phyloP scores from a whole-genome alignment of 2,329 filamentous ascomycete genomes.

The Basipetospora sp. region DNA sequence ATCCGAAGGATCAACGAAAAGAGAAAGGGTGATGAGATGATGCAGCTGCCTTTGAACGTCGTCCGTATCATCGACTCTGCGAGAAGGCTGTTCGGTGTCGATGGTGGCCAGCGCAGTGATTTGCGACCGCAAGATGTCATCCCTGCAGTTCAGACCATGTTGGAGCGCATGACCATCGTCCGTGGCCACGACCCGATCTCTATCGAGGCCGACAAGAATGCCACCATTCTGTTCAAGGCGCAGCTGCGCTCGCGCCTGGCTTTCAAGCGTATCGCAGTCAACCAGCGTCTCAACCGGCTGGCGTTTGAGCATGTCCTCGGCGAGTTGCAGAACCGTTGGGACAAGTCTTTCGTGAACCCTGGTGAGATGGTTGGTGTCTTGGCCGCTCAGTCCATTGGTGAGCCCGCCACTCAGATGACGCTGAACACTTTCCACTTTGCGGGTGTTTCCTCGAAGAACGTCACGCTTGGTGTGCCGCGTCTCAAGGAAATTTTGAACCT shows the following conservation, averaged over 20 bases:
- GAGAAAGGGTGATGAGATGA: constrained; percentile 65
- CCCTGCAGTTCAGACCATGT: constrained; percentile 57
- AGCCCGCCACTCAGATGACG: constrained; percentile 98
- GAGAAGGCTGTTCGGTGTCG: constrained; percentile 80
- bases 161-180: constrained; percentile 70
- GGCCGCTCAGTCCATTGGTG: constrained; percentile 94
- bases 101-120: constrained; percentile 72
- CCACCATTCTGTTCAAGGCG: constrained; percentile 84
- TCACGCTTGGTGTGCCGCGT: constrained; percentile 95
- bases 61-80: constrained; percentile 81
- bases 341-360: constrained; percentile 69
- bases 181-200: constrained; percentile 74
- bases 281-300: constrained; percentile 74
- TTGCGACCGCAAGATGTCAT: constrained; percentile 79
- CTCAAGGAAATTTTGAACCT: constrained; percentile 98
- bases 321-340: constrained; percentile 78
- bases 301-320: constrained; percentile 87
- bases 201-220: constrained; percentile 69
- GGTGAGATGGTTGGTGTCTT: constrained; percentile 98
- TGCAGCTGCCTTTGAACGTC: constrained; percentile 87
- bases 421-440: constrained; percentile 99
- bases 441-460: constrained; percentile 99
- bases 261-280: constrained; percentile 80
- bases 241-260: constrained; percentile 77
- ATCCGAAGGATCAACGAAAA: constrained; percentile 53